Percentiles rank a stretch among this genome's conserved stretches.
Evolutionary conservation across 768 basidiomycete species (phyloP).

Genomic region (Mrakia gelida): DNA sequence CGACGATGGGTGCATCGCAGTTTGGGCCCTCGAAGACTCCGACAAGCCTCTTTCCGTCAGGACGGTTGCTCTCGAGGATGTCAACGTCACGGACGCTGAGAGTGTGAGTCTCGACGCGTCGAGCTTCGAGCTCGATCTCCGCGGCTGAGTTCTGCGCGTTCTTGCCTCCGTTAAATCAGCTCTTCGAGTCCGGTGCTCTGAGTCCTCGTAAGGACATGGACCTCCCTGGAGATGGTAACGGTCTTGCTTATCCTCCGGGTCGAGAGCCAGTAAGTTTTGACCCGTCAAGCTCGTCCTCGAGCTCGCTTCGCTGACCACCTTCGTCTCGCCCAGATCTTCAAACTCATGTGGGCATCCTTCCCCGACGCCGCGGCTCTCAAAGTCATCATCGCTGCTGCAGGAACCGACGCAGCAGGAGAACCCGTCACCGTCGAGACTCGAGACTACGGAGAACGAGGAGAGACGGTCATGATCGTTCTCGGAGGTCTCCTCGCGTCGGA

Average conservation of each 20-base stretch:
- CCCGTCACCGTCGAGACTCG: constrained; percentile 40
- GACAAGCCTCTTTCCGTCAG: constrained; percentile 69
- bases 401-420: constrained; percentile 37
- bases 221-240: constrained; percentile 54
- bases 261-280: constrained; percentile 54
- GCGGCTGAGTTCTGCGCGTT: background rate
- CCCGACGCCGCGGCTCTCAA: constrained; percentile 50
- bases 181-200: constrained; percentile 45
- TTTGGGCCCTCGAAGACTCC: constrained; percentile 76
- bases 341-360: constrained; percentile 77
- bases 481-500: constrained; percentile 64
- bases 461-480: constrained; percentile 66
- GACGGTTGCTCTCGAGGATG: constrained; percentile 54
- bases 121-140: background rate
- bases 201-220: constrained; percentile 30
- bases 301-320: too few relatives aligned
- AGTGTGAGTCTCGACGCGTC: constrained; percentile 24
- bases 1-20: constrained; percentile 73
- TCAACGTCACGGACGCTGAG: constrained; percentile 48
- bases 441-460: constrained; percentile 55
- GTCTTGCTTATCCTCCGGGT: constrained; percentile 52
- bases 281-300: too few relatives aligned
- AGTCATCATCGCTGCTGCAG: constrained; percentile 44
- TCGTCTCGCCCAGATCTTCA: constrained; percentile 54
- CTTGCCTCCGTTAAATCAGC: constrained; percentile 26